These are phyloP conservation scores for Salvia splendens DNA, from an alignment of 257 asterid genomes.

Conservation along the genomic window DNA sequence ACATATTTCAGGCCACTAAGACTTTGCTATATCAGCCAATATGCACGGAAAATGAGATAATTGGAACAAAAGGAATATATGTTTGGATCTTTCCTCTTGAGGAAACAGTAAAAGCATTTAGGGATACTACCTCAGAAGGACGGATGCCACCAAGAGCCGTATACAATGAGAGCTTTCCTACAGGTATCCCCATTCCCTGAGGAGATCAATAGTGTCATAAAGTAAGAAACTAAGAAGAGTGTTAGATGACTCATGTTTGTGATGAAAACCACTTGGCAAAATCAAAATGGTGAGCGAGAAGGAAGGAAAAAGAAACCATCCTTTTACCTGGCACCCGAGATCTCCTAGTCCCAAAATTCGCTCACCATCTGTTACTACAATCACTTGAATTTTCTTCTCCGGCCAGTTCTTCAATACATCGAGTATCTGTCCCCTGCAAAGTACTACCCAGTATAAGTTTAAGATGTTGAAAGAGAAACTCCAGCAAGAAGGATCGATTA, in stretches of 20 bases:
- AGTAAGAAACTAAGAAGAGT: constrained; percentile 28
- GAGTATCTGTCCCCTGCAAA: constrained; percentile 80
- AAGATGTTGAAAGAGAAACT: constrained; percentile 18
- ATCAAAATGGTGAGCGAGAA: neutral
- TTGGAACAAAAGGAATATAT: neutral
- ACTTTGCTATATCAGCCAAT: neutral
- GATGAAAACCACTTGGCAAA: neutral
- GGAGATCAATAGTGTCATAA: constrained; percentile 9
- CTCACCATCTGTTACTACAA: constrained; percentile 99
- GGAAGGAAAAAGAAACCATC: neutral
- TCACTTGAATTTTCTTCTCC: constrained; percentile 89
- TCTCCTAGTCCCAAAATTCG: constrained; percentile 98
- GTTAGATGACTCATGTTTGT: neutral
- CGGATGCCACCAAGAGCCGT: constrained; percentile 99
- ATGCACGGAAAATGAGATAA: constrained; percentile 4
- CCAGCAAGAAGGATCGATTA: constrained; percentile 2
- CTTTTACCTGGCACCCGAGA: constrained; percentile 93
- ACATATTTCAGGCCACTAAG: constrained; percentile 10
- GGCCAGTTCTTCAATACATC: constrained; percentile 99
- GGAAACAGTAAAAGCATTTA: constrained; percentile 11
- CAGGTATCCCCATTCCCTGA: constrained; percentile 99
- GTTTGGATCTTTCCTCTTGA: constrained; percentile 1
- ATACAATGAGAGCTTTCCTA: constrained; percentile 93
- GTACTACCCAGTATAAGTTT: constrained; percentile 31
- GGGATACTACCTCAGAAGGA: constrained; percentile 74